Evolutionary conservation across 2,329 filamentous ascomycete genomes (phyloP).

Genomic region (Fusarium austroafricanum): DNA sequence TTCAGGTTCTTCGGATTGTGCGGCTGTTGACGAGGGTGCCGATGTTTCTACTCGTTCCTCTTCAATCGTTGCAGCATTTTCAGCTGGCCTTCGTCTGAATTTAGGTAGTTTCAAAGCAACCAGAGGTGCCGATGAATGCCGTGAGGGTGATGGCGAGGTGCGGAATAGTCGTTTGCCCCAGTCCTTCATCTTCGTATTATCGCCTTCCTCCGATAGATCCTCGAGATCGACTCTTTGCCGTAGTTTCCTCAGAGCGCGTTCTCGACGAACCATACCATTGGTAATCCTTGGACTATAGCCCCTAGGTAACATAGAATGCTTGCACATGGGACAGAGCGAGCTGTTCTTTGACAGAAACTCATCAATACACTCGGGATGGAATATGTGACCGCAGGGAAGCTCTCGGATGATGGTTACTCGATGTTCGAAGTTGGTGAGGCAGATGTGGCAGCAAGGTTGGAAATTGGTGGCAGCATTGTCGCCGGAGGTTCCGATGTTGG

Average conservation of each 20-base stretch:
- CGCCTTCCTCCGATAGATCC: slow-evolving; percentile 50
- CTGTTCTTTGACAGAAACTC: slow-evolving; percentile 81
- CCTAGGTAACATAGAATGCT: slow-evolving; percentile 79
- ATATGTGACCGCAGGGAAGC: slow-evolving; percentile 91
- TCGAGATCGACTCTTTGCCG: slow-evolving; percentile 64
- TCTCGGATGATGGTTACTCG: slow-evolving; percentile 81
- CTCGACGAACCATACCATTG: slow-evolving; percentile 86
- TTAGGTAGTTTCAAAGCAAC: slow-evolving; percentile 41
- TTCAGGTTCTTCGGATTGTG: slow-evolving; percentile 25
- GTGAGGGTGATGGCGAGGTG: slow-evolving; percentile 36
- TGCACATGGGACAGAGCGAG: slow-evolving; percentile 92
- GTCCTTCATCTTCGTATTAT: slow-evolving; percentile 50
- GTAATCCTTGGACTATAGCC: slow-evolving; percentile 78
- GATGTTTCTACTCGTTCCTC: slow-evolving; percentile 4
- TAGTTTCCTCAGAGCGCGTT: slow-evolving; percentile 74
- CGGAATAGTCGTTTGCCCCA: slow-evolving; percentile 54
- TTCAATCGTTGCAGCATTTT: slow-evolving; percentile 12
- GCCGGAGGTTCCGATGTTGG: slow-evolving; percentile 50
- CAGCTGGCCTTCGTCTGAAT: slow-evolving; percentile 23
- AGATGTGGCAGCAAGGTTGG: slow-evolving; percentile 91
- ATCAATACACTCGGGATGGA: slow-evolving; percentile 92
- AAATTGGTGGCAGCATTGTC: slow-evolving; percentile 66
- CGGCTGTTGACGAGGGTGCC: slow-evolving; percentile 13
- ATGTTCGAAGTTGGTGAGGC: slow-evolving; percentile 81
- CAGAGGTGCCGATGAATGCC: slow-evolving; percentile 43